Base-by-base conservation (phyloP, 1,284 basidiomycete species). In the Cutaneotrichosporon sp. region DNA sequence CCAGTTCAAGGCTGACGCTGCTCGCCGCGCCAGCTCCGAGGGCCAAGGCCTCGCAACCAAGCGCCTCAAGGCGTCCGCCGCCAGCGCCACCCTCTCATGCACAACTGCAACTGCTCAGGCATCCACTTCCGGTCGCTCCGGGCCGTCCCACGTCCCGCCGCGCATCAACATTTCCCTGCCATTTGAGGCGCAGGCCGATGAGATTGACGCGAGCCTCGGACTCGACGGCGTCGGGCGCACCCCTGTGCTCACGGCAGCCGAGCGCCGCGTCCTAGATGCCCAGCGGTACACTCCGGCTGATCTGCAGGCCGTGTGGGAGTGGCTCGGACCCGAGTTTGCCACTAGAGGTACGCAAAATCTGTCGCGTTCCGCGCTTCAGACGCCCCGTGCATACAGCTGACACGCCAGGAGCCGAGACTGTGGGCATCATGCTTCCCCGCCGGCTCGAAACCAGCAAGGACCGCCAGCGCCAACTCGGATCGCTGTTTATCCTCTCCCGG, bases 361-460 rank as follows among this genome's bases (percentile, higher is more conserved):
- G 2, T 7, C 51, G 30, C 18, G 55, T 53, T 5, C 5, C 51
- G 30, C 18, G 36, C 4, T 34, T 3, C n/a, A 11, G 34, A 21
- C 55, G 18, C 36, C 34, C 31, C 16, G 50, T 51, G 50, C 42
- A 46, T 46, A 18, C n/a, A 22, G 61, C 61, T 62, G 56, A 63
- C 57, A 65, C 58, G 18, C 21, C 56, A 74, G 73, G 70, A 52
- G 64, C 70, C 30, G 66, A 71, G 50, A 67, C 66, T 4, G 61
- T 63, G n/a, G 72, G 73, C 4, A 68, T 77, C 51, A 69, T 77
- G 70, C 68, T 76, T 1, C 71, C 74, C 4, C 63, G 65, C 46
- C 66, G 65, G 7, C 49, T 64, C 13, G 47, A 67, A 16, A 38
- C 65, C 6, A 67, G 70, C 62, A 55, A 55, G 30, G 67, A 67